Evolutionary conservation across 2,329 filamentous ascomycete species (phyloP), one percentile per base, ranked within the genome.

Genomic region (Sphaerulina musiva): DNA sequence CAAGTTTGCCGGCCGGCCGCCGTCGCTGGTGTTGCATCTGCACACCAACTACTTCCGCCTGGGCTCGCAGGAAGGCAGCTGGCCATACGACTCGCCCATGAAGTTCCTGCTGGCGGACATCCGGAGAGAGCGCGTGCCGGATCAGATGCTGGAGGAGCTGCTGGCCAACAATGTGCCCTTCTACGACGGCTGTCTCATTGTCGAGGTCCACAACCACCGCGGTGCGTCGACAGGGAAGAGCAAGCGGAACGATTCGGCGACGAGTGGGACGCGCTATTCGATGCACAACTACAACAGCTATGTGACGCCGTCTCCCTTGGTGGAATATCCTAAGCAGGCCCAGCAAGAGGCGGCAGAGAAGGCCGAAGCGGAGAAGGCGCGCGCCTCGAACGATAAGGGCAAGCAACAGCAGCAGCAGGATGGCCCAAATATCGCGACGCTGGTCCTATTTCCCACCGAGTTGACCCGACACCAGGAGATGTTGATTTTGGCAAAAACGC

Each of bases 101-200:
- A 83, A 80, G 63, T 73, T 88, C 62, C 76, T 88, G 47, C 76
- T 96, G 38, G 84, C 95, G 61, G 90, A 95, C 69, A 71, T 97
- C 44, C 80, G 80, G 60, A 76, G 75, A 41, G 82, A 86, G 53
- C 95, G 89, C 0, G 78, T 98, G 36, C 93, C 93, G 1, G 90
- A 96, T 70, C 90, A 96, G 63, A 82, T 97, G 68, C 74, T 97
- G 9, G 83, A 86, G 46, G 86, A 92, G 62, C 81, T 98, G 51
- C 78, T 84, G 29, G 78, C 82, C 46, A 77, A 78, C 14, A 82
- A 83, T 17, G 86, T 95, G 11, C 78, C 80, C 8, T 97, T 95
- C 68, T 98, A 97, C 69, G 91, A 97, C 70, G 90, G 81, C 32
- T 95, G 92, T 67, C 79, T 98, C 54, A 97, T 98, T 62, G 90